These are phyloP conservation scores for Erysimum pusillum DNA, from an alignment of 441 rosid species.

Conservation along the genomic window DNA sequence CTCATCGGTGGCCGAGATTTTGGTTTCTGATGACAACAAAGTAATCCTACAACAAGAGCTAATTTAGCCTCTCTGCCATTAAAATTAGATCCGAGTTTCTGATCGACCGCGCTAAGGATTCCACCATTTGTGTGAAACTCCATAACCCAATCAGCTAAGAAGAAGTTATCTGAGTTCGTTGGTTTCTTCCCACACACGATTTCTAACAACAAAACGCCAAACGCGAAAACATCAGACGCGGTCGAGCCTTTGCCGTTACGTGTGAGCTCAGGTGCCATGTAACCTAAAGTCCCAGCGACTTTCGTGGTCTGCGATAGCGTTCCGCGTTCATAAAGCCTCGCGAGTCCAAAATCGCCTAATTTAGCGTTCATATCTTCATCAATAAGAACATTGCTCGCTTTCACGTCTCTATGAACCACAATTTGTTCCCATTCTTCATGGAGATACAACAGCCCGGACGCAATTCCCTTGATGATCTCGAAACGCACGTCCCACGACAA, in stretches of 20 bases:
- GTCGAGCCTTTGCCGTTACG: conserved; percentile 46
- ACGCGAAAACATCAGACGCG: conserved; percentile 56
- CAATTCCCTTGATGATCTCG: conserved; percentile 59
- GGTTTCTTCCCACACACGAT: conserved; percentile 52
- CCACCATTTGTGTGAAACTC: conserved; percentile 42
- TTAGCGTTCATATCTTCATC: conserved; percentile 52
- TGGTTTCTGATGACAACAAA: conserved; percentile 52
- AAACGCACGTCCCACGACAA: conserved; percentile 65
- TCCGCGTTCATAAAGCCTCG: conserved; percentile 57
- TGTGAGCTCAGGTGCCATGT: conserved; percentile 59
- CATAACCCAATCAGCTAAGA: conserved; percentile 55
- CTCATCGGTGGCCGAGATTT: conserved; percentile 54
- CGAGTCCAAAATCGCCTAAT: conserved; percentile 60
- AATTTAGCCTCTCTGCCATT: conserved; percentile 44
- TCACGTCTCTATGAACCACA: conserved; percentile 61
- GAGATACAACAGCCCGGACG: conserved; percentile 65
- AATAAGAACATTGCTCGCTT: conserved; percentile 58
- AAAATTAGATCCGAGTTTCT: conserved; percentile 44
- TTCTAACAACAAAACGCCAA: conserved; percentile 57
- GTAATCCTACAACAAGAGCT: conserved; percentile 49
- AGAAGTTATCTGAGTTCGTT: conserved; percentile 29
- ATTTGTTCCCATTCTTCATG: conserved; percentile 74
- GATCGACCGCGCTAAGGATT: conserved; percentile 50
- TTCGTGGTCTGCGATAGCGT: conserved; percentile 48
- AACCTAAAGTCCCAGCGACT: conserved; percentile 60